A percentile compares a stretch with the other conserved stretches of the same genome.
Conservation (phyloP, 2,329 filamentous ascomycete species). For the Aureobasidium sp. region DNA sequence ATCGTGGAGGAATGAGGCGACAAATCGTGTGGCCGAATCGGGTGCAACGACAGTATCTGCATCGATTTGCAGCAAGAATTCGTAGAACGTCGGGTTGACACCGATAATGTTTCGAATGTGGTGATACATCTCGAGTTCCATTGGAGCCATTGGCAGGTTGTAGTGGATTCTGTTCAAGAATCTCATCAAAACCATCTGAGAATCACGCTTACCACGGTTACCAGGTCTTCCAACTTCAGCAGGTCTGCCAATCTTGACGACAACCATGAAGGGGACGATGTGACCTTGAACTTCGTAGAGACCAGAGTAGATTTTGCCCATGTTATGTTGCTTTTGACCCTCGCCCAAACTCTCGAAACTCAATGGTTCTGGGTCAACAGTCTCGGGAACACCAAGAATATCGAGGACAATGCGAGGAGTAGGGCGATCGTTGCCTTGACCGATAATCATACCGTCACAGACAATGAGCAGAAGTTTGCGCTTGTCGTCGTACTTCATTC, state of each 20-base stretch:
- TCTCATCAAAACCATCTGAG: constrained; percentile 96
- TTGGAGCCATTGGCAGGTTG: constrained; percentile 88
- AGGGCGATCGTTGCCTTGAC: constrained; percentile 92
- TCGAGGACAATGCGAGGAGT: constrained; percentile 94
- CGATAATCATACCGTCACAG: constrained; percentile 99
- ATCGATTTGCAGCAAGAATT: constrained; percentile 93
- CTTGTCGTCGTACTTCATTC: constrained; percentile 97
- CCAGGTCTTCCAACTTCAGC: constrained; percentile 69
- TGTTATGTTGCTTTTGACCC: constrained; percentile 96
- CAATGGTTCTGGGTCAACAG: constrained; percentile 86
- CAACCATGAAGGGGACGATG: constrained; percentile 92
- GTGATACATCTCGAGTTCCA: constrained; percentile 97
- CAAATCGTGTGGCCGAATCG: constrained; percentile 86
- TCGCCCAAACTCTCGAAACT: constrained; percentile 96
- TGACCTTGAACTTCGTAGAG: constrained; percentile 97
- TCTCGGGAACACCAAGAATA: constrained; percentile 89
- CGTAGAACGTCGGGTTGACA: constrained; percentile 97
- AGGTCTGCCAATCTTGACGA: constrained; percentile 89
- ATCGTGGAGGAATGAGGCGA: constrained; percentile 83
- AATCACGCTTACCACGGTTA: constrained; percentile 98
- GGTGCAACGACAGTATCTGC: constrained; percentile 89
- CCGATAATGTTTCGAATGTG: constrained; percentile 98
- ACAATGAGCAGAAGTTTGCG: constrained; percentile 88
- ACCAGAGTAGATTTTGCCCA: constrained; percentile 98
- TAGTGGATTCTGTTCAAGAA: constrained; percentile 99